A percentile compares a stretch with the other conserved stretches of the same genome.
These are phyloP conservation scores for Macrotyloma uniflorum DNA, from an alignment of 306 rosid genomes.

Conservation along the genomic window DNA sequence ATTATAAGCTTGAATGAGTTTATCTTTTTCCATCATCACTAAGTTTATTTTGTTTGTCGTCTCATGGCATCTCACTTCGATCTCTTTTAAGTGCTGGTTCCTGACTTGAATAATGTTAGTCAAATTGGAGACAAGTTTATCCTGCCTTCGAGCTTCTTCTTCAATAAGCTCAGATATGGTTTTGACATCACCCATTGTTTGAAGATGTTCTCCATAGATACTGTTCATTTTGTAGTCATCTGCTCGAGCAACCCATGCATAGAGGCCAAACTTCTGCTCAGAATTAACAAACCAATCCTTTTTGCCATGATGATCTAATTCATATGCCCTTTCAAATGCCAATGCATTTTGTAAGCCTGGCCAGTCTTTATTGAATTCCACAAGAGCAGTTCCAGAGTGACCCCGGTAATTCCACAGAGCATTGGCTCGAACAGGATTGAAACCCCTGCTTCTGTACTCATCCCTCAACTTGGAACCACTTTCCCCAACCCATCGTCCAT, in stretches of 20 bases:
- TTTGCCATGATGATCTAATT: slow-evolving; percentile 75
- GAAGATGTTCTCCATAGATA: slow-evolving; percentile 74
- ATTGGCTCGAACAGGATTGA: slow-evolving; percentile 72
- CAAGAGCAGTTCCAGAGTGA: slow-evolving; percentile 82
- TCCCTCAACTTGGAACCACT: slow-evolving; percentile 92
- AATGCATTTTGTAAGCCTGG: slow-evolving; percentile 82
- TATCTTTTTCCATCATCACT: slow-evolving; percentile 68
- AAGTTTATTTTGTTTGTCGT: slow-evolving; percentile 51
- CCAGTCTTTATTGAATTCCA: slow-evolving; percentile 87
- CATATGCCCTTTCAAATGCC: slow-evolving; percentile 85
- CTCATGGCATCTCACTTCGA: slow-evolving; percentile 74
- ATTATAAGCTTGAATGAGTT: slow-evolving; percentile 69
- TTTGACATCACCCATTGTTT: slow-evolving; percentile 78
- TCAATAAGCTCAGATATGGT: slow-evolving; percentile 76
- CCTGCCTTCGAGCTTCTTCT: slow-evolving; percentile 87
- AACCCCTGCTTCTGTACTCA: slow-evolving; percentile 77
- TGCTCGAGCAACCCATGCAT: slow-evolving; percentile 95
- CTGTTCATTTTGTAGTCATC: slow-evolving; percentile 69
- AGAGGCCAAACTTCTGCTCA: slow-evolving; percentile 67
- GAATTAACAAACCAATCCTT: slow-evolving; percentile 62
- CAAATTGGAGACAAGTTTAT: slow-evolving; percentile 75
- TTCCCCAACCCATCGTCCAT: slow-evolving; percentile 73
- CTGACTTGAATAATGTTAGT: slow-evolving; percentile 64
- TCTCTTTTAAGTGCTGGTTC: slow-evolving; percentile 67
- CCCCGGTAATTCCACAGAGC: slow-evolving; percentile 89